Conservation (phyloP, 106 monocot species). For the Acorus gramineus region DNA sequence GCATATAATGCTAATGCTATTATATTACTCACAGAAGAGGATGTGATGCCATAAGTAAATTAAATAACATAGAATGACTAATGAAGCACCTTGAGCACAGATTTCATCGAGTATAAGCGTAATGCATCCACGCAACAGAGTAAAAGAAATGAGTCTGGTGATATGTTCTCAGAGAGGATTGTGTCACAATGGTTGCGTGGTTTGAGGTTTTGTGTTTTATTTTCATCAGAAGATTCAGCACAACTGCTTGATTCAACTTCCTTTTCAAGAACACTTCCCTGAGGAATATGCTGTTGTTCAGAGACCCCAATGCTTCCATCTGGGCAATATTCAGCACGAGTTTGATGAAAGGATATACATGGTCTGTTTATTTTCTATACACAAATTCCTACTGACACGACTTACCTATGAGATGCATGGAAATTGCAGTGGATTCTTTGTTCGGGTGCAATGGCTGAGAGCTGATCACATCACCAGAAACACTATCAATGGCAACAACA, state of each 20-base stretch:
- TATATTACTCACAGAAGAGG: background rate
- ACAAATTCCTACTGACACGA: conserved; percentile 10
- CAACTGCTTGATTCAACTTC: conserved; percentile 15
- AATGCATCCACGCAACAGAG: conserved; percentile 64
- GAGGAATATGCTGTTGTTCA: conserved; percentile 10
- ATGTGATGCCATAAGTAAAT: too few species aligned
- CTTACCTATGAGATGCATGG: conserved; percentile 93
- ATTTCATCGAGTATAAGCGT: conserved; percentile 44
- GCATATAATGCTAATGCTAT: background rate
- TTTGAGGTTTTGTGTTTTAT: conserved; percentile 16
- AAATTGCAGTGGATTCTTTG: conserved; percentile 59
- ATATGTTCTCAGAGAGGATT: conserved; percentile 11
- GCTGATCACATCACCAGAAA: conserved; percentile 41
- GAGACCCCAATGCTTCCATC: conserved; percentile 16
- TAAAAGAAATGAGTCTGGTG: conserved; percentile 47
- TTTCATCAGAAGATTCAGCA: conserved; percentile 2
- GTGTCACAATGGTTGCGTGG: conserved; percentile 8
- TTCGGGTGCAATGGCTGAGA: conserved; percentile 23
- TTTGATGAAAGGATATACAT: background rate
- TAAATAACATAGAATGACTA: too few species aligned
- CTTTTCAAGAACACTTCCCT: conserved; percentile 18
- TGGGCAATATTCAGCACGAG: conserved; percentile 3
- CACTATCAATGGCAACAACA: conserved; percentile 41
- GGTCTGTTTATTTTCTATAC: background rate
- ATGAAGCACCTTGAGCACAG: conserved; percentile 50